These are phyloP conservation scores for Ustilago lituana DNA, from an alignment of 1,284 basidiomycete genomes.

Conservation along the genomic window DNA sequence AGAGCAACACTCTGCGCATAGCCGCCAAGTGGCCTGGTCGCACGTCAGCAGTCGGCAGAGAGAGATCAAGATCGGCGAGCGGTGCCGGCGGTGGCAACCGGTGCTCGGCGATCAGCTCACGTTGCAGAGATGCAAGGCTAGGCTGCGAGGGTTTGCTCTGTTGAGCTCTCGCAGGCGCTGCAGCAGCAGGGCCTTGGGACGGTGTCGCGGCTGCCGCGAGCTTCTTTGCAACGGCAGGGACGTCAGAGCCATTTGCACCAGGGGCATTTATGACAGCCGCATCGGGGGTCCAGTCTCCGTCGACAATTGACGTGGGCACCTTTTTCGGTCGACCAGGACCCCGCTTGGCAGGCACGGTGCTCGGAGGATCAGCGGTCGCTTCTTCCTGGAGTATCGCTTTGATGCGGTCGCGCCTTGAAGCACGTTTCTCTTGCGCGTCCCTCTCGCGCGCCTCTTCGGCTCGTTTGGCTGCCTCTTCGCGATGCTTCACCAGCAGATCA, in stretches of 20 bases:
- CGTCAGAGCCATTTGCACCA: not conserved
- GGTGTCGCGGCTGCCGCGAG: not conserved
- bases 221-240: not conserved
- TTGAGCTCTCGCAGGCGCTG: conserved; percentile 9
- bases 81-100: conserved; percentile 14
- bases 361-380: conserved; percentile 5
- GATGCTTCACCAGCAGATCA: conserved; percentile 60
- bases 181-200: not conserved
- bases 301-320: conserved; percentile 18
- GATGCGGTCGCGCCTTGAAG: conserved; percentile 35
- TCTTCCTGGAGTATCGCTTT: conserved; percentile 26
- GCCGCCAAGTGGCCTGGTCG: conserved; percentile 33
- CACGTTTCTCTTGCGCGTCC: conserved; percentile 26
- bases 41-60: conserved; percentile 11
- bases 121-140: conserved; percentile 20
- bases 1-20: conserved; percentile 33
- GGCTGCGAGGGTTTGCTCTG: conserved; percentile 7
- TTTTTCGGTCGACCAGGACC: conserved; percentile 28
- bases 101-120: conserved; percentile 30
- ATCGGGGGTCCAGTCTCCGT: too few relatives aligned
- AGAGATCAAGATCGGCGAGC: conserved; percentile 24
- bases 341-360: conserved; percentile 14
- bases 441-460: conserved; percentile 23
- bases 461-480: conserved; percentile 42
- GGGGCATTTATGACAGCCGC: not conserved